Base-by-base conservation (phyloP, 495 filamentous ascomycete genomes). In the Chaetomidium leptoderma region DNA sequence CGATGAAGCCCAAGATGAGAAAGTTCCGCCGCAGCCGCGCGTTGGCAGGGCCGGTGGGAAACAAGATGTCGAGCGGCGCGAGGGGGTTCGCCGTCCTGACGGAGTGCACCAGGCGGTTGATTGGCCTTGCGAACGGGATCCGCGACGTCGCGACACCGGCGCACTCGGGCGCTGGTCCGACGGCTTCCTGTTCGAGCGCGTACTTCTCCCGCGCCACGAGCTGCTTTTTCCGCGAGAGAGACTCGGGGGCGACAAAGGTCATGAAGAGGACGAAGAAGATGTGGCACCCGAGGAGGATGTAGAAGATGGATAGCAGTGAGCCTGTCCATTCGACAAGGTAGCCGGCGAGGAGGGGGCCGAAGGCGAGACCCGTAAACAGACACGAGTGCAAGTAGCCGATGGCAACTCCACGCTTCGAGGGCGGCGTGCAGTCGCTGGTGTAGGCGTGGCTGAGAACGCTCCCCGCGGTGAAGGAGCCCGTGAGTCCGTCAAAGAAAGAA, bases 381-480 rank as follows among this genome's bases (percentile, higher is more conserved):
- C 85, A 86, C 14, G 89, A 91, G 63, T 97, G 90, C 58, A 96
- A 87, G 61, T 89, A 90, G 3, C 88, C 91, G 69, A 98, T 96
- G 23, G 85, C 83, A n/a, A 93, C 86, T 45, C 86, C 89, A 19
- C 93, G 83, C 58, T 81, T 81, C 27, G 85, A 83, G 0, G 90
- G 88, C 16, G 84, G 75, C 13, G 93, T 92, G 71, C 90, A 96
- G 67, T 98, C 93, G 39, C 89, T 81, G 6, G 86, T 87, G 68
- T 97, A 98, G 0, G 92, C 87, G 65, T 92, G 83, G 23, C 81
- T 83, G 37, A 97, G 65, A 10, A 93, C 88, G 76, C 90, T 86
- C 3, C 81, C 84, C 1, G 87, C 80, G 3, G 89, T 91, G 71
- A 96, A 95, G 32, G 90, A 95, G 16, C 92, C 93, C 19, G 84